Evolutionary conservation across 2,329 filamentous ascomycete genomes (phyloP).

Genomic region (Xylaria polymorpha): DNA sequence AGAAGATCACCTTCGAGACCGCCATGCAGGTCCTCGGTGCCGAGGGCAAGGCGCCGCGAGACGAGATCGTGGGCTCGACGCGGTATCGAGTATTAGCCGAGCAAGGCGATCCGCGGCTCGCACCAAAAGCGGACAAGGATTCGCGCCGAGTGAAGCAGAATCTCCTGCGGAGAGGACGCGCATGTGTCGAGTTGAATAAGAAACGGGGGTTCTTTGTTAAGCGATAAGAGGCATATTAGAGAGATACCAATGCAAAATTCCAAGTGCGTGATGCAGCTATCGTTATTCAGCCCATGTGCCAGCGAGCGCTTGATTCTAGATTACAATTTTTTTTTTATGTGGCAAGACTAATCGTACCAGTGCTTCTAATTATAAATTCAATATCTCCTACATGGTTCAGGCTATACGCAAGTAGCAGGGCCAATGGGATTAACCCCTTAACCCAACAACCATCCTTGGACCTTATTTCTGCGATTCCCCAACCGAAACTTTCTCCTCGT

Average conservation of each 20-base stretch:
- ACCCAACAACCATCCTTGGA: background rate
- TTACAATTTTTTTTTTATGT: slow-evolving; percentile 6
- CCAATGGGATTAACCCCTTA: background rate
- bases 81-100: slow-evolving; percentile 63
- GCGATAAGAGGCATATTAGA: slow-evolving; percentile 38
- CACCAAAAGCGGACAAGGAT: slow-evolving; percentile 60
- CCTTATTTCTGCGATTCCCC: background rate
- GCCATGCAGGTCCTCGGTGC: slow-evolving; percentile 54
- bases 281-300: background rate
- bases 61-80: slow-evolving; percentile 64
- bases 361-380: background rate
- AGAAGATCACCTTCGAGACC: slow-evolving; percentile 59
- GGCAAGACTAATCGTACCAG: background rate
- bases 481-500: slow-evolving; percentile 3
- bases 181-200: slow-evolving; percentile 47
- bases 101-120: slow-evolving; percentile 59
- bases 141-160: slow-evolving; percentile 57
- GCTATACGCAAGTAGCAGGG: slow-evolving; percentile 1
- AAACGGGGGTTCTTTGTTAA: slow-evolving; percentile 60
- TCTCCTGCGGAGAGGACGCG: slow-evolving; percentile 60
- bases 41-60: slow-evolving; percentile 56
- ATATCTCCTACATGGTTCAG: background rate
- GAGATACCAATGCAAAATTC: slow-evolving; percentile 15
- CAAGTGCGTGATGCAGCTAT: background rate
- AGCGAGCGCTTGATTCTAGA: background rate